Base-by-base conservation (phyloP, 2,329 filamentous ascomycete species). In the Pseudocercospora crystallina region DNA sequence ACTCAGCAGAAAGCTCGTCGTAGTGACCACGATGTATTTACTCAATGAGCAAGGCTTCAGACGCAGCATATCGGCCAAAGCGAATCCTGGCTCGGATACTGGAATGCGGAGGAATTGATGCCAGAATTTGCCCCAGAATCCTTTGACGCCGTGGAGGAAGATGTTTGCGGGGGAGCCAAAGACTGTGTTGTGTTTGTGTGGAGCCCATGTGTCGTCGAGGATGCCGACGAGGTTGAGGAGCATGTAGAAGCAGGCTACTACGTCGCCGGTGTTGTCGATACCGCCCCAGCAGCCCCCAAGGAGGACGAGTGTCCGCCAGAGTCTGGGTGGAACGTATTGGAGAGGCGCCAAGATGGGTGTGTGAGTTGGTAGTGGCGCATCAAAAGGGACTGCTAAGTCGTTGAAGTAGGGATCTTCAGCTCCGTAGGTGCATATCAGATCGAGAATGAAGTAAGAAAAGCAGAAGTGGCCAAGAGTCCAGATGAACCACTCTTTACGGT, bases 121-220 rank as follows among this genome's bases (percentile, higher is more conserved):
- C 43, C 34, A 46, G 34, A 46, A 38, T 15, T 35, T 34, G n/a
- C 17, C 43, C 43, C 43, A 46, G n/a, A 46, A 46, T 0, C 43
- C 43, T 37, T 35, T 38, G 5, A 46, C n/a, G 13, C 43, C 43
- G 11, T 20, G 33, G 4, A 2, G 14, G 15, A 46, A 29, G 8
- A 46, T 15, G 12, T 29, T 33, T 17, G 31, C 37, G 12, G 43
- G 33, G 13, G 14, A 37, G 5, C 43, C 43, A 11, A 46, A 46
- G 3, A 35, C 33, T 8, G 43, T 33, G 14, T 14, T 20, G 12
- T 46, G 43, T 20, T 36, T 34, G 13, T 36, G 31, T n/a, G 43
- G 43, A 37, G 33, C 37, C 43, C 34, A 46, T 3, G n/a, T n/a
- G 5, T 11, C n/a, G 12, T 11, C 43, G 5, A 46, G 12, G 13